Base-by-base conservation (phyloP, 176 grass and related monocot genomes). In the Triticum aestivum region DNA sequence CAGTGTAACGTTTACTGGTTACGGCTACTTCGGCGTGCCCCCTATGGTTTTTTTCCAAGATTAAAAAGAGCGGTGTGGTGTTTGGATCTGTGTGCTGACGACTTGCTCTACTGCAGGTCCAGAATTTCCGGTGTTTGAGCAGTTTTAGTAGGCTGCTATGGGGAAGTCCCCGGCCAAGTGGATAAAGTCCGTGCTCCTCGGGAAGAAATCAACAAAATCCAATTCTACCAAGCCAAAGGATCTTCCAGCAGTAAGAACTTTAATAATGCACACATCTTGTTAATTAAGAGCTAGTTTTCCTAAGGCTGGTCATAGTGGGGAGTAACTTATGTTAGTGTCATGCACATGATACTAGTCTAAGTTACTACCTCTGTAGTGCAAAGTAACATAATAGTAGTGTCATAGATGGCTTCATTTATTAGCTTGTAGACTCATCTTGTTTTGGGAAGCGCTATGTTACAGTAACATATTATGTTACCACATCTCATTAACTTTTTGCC, bases 101-200 rank as follows among this genome's bases (percentile, higher is more conserved):
- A 74, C 24, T 58, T 79, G 38, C 54, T 15, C 56, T 79, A 0
- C 58, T 9, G 7, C 58, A 79, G 56, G 74, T 74, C 12, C 59
- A 24, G 15, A 47, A 59, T 79, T 44, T 65, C 9, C 80, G 37
- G 59, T 67, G 34, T 18, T 62, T 35, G 34, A n/a, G 11, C 15
- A 51, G 45, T 38, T 38, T 78, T 67, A 73, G 45, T 61, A 73
- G 45, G 37, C 66, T 78, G 65, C 61, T 5, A 98, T 98, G 96
- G 91, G 96, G 17, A 98, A 92, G 81, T 98, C 96, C 49, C 96
- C 96, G 38, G 96, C 79, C 11, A 98, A 90, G 74, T 98, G 96
- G 96, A 93, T 98, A 59, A 98, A 95, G 74, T 90, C 89, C 5
- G 83, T 98, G 82, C 86, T 98, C 23, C 89, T 98, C 59, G 96